Base-by-base conservation (phyloP, 2,329 filamentous ascomycete species). In the Aspergillus tubingensis region DNA sequence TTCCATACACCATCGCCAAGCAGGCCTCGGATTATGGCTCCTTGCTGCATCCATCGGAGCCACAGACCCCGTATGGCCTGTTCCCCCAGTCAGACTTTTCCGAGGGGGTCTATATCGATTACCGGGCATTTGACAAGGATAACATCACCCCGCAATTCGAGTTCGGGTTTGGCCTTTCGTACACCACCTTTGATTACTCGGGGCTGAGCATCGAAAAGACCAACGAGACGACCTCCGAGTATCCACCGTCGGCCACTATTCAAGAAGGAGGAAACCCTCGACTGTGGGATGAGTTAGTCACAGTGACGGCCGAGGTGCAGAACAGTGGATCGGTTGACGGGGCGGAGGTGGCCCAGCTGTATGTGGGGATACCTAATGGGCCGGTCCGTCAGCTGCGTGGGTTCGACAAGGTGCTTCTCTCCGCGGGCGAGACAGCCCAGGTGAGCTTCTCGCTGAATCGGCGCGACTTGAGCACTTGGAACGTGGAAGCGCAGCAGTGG, bases 1-100 rank as follows among this genome's bases (percentile, higher is more conserved):
- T 89, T 0, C 85, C 86, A 0, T 89, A 87, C 68, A 89, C 87
- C 0, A 79, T 89, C 0, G 85, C 86, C 0, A 79, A 76, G 57
- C 82, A 83, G 43, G 80, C 81, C 44, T 77, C 78, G 0, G 86
- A 89, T 67, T 89, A 88, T 64, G 81, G 80, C 4, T 4, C 47
- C 3, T 7, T 70, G 3, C 55, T 70, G 17, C 49, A 63, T 0
- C 67, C 65, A 1, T 3, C 60, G 0, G 49, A 59, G 36, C 63
- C 66, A 3, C 59, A 65, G 1, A 64, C 61, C 0, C 52, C 58
- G 1, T 69, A 66, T 19, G 52, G 58, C 49, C 48, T 60, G 5
- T 70, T 70, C 39, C 66, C 67, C 0, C 69, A 71, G 47, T 57
- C 59, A 0, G 60, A 85, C 57, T 86, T 84, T 66, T 75, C 72